Evolutionary conservation across 257 asterid species (phyloP), one percentile per base, ranked within the genome.

Genomic region (Ajuga chamaepitys): DNA sequence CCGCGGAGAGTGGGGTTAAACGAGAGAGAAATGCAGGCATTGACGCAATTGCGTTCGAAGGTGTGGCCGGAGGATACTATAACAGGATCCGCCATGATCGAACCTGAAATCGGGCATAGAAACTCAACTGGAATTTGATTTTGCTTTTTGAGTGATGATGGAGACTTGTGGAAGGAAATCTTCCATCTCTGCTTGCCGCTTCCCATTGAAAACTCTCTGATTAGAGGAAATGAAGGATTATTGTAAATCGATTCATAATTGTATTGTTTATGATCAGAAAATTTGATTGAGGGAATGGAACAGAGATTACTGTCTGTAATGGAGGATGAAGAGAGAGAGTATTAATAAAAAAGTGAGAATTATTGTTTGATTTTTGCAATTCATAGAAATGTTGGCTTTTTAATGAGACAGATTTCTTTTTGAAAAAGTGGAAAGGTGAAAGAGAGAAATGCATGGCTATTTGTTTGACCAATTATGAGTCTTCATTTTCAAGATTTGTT

Each of bases 1-100:
- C 76, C 87, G 41, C 62, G 72, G 34, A 87, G 82, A 51, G 64
- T 17, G 22, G 96, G 99, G n/a, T 22, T 66, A 60, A 81, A 94
- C 4, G 80, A 64, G 2, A 94, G 90, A 11, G 95, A 83, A 18
- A 67, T 54, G 80, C 99, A 89, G 34, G 96, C 97, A 7, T 59
- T 70, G 13, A 84, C 82, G 76, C 86, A 85, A 70, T 73, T 81
- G 21, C 97, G 94, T 42, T 93, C 99, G 78, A 93, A 93, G 4
- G 96, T 78, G 78, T 89, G 96, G 54, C 97, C 97, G 28, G 97
- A 87, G 24, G 97, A 71, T 12, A 86, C 86, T 9, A 93, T 81
- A 2, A 93, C 96, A 1, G 99, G 99, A 75, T 93, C 99, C 66
- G 91, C 89, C 99, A 93, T 93, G 16, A 87, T 65, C 16, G 81